phyloP scores from a whole-genome alignment of 352 stramenopile genomes.

The Phytophthora pisi region DNA sequence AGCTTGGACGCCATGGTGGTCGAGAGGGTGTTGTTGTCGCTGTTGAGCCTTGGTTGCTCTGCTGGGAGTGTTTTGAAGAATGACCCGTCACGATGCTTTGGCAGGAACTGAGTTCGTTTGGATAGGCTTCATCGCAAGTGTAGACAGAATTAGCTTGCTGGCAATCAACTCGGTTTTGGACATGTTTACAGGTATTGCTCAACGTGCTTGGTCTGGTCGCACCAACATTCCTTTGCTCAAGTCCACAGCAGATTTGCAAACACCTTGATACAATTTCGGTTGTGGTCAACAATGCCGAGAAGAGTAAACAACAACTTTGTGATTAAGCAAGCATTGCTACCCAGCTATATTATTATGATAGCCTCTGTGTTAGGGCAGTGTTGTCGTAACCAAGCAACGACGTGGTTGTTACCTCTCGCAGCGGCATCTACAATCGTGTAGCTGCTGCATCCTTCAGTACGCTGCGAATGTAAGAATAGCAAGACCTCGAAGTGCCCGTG shows the following conservation, averaged over 20 bases:
- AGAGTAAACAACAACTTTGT: neutral
- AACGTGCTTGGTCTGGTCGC: neutral
- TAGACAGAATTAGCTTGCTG: slow-evolving; percentile 15
- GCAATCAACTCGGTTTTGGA: slow-evolving; percentile 18
- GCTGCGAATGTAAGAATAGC: slow-evolving; percentile 38
- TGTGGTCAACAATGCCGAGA: slow-evolving; percentile 20
- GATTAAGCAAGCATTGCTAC: neutral
- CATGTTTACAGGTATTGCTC: neutral
- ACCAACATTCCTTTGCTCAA: neutral
- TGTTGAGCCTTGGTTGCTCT: slow-evolving; percentile 9
- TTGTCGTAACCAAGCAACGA: slow-evolving; percentile 20
- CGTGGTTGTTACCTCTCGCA: slow-evolving; percentile 19
- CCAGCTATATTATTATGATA: neutral
- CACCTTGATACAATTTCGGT: neutral
- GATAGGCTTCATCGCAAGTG: neutral
- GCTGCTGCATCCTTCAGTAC: slow-evolving; percentile 32
- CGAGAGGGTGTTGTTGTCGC: neutral
- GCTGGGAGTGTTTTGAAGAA: slow-evolving; percentile 25
- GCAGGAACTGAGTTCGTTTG: neutral
- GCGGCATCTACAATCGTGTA: slow-evolving; percentile 22
- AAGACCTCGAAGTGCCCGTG: slow-evolving; percentile 43
- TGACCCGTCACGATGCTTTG: slow-evolving; percentile 1
- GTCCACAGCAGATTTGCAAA: neutral
- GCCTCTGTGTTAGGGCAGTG: slow-evolving; percentile 14
- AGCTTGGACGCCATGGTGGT: slow-evolving; percentile 40